Evolutionary conservation across 306 rosid genomes (phyloP).

Genomic region (Arachis stenosperma): DNA sequence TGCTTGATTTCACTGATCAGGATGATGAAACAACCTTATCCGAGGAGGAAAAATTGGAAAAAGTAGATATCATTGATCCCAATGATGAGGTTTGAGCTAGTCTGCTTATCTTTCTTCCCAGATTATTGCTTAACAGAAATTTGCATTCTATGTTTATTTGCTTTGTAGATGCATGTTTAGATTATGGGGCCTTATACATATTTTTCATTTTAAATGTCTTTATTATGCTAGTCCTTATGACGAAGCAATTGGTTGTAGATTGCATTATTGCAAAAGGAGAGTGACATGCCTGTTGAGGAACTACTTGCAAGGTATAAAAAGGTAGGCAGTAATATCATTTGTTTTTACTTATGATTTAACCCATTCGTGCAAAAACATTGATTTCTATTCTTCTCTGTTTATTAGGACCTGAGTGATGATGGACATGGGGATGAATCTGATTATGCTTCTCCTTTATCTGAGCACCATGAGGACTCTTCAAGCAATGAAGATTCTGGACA

Average conservation of each 20-base stretch:
- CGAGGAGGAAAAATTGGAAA: constrained; percentile 91
- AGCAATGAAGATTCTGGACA: constrained; percentile 51
- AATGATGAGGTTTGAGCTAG: constrained; percentile 74
- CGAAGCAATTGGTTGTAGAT: constrained; percentile 57
- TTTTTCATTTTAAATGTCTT: not conserved
- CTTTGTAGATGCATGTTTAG: constrained; percentile 4
- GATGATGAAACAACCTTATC: constrained; percentile 94
- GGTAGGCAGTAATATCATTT: constrained; percentile 62
- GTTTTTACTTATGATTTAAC: constrained; percentile 38
- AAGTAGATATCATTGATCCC: constrained; percentile 63
- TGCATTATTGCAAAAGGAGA: constrained; percentile 86
- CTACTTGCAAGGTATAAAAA: constrained; percentile 92
- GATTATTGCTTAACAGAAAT: constrained; percentile 24
- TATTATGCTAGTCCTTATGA: constrained; percentile 32
- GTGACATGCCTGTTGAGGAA: constrained; percentile 87
- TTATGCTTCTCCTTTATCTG: constrained; percentile 70
- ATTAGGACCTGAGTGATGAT: constrained; percentile 53
- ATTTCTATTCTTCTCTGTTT: constrained; percentile 34
- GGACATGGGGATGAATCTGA: constrained; percentile 64
- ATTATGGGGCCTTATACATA: no score
- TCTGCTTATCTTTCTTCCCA: constrained; percentile 19
- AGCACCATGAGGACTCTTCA: constrained; percentile 56
- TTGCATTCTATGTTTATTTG: constrained; percentile 19
- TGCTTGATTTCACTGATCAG: constrained; percentile 53
- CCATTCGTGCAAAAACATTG: constrained; percentile 29